Percentiles rank a stretch among this genome's conserved stretches.
Conservation (phyloP, 164 flowering plant genomes). For the Nymphaea thermarum region DNA sequence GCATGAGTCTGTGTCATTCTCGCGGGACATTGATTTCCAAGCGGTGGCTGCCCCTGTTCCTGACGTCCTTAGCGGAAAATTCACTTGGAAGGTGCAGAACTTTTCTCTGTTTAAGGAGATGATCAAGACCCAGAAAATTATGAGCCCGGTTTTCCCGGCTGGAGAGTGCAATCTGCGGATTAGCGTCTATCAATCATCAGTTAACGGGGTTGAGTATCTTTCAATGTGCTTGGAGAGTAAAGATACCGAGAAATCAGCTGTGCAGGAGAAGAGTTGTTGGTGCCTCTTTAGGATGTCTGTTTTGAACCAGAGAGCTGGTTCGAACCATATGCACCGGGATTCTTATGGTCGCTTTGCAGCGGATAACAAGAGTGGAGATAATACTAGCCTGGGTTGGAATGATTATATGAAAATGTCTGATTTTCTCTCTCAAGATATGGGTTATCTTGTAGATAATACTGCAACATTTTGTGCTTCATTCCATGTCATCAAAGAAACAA, state of each 20-base stretch:
- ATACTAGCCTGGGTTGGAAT: constrained; percentile 96
- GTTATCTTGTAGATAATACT: constrained; percentile 82
- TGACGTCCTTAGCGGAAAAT: constrained; percentile 79
- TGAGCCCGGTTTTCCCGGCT: constrained; percentile 93
- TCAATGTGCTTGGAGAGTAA: constrained; percentile 98
- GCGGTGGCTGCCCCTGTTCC: constrained; percentile 17
- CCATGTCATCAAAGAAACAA: constrained; percentile 83
- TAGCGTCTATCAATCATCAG: constrained; percentile 88
- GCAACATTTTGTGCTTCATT: constrained; percentile 85
- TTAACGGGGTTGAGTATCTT: constrained; percentile 66
- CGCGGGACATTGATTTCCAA: constrained; percentile 40
- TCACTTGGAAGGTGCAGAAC: constrained; percentile 93
- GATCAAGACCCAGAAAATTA: constrained; percentile 94
- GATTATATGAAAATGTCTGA: constrained; percentile 96
- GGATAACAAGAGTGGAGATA: constrained; percentile 88
- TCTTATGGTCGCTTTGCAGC: constrained; percentile 94
- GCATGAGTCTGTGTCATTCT: constrained; percentile 60
- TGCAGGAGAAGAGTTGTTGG: constrained; percentile 83
- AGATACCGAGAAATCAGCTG: constrained; percentile 59
- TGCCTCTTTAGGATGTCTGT: constrained; percentile 94
- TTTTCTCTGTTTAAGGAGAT: constrained; percentile 85
- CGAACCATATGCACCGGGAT: constrained; percentile 79
- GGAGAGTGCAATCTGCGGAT: constrained; percentile 90
- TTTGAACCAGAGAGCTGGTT: constrained; percentile 78
- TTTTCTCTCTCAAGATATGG: constrained; percentile 51